phyloP scores from a whole-genome alignment of 2,329 filamentous ascomycete species.

The Paracoccidioides lutzii region DNA sequence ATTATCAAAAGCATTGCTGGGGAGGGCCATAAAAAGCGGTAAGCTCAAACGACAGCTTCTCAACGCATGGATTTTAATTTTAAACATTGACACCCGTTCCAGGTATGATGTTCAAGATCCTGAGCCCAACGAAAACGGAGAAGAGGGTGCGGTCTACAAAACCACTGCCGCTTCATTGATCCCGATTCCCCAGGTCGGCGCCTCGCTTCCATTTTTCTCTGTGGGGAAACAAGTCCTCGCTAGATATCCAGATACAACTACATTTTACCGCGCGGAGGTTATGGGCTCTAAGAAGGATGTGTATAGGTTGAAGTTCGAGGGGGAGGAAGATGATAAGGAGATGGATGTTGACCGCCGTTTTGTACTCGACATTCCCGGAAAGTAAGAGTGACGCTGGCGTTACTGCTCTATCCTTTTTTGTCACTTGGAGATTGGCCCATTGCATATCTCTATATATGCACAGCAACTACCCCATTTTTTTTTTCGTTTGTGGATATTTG shows the following conservation, averaged over 20 bases:
- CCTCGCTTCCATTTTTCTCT: conserved; percentile 48
- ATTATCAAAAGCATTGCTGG: conserved; percentile 63
- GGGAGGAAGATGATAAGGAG: conserved; percentile 61
- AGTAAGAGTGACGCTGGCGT: conserved; percentile 15
- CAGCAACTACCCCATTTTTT: too few relatives aligned
- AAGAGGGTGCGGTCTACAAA: conserved; percentile 49
- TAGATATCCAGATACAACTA: conserved; percentile 70
- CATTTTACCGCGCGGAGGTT: conserved; percentile 74
- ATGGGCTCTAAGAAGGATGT: conserved; percentile 49
- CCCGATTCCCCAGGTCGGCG: conserved; percentile 51
- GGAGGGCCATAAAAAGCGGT: conserved; percentile 57
- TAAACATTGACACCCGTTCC: background rate
- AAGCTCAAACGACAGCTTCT: conserved; percentile 16
- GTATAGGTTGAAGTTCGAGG: conserved; percentile 58
- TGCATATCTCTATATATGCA: background rate
- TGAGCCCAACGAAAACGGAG: conserved; percentile 57
- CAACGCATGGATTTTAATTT: background rate
- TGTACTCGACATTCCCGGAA: conserved; percentile 57
- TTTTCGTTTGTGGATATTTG: too few relatives aligned
- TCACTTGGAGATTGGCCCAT: background rate
- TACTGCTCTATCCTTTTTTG: background rate
- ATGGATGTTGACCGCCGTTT: conserved; percentile 64
- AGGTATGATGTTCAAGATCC: conserved; percentile 71
- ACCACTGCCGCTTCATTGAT: conserved; percentile 66
- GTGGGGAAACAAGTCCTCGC: conserved; percentile 62